Base-by-base conservation (phyloP, 225 moss, liverwort and hornwort species). In the Lunularia cruciata region DNA sequence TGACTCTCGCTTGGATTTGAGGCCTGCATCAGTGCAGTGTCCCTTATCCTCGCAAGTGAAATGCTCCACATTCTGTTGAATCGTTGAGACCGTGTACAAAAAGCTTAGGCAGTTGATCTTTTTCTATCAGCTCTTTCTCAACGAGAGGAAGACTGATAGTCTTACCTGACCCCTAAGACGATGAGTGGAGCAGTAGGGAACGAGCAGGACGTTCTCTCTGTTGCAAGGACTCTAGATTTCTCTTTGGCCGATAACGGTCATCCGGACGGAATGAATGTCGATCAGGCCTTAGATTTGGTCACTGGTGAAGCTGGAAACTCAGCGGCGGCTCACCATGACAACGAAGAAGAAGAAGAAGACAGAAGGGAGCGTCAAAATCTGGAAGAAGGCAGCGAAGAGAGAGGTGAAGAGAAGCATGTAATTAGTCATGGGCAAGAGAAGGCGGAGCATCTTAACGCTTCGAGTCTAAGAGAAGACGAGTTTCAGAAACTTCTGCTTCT, bases 401-500 rank as follows among this genome's bases (percentile, higher is more conserved):
- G 58, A 40, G 82, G 82, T 40, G 82, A 82, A n/a, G 82, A 82
- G 71, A 82, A 82, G 63, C 82, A 82, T 63, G 82, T 82, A 40
- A 82, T 82, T 57, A 82, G 77, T 71, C 77, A 82, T 59, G 65
- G 73, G 30, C 67, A 49, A 34, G 67, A 82, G 68, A 74, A 75
- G 14, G 74, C 54, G 71, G 74, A 81, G 76, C 72, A 69, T 65
- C 70, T 60, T 37, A 82, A 71, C 6, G 58, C 54, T 32, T 77
- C 71, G 42, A 82, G 71, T 60, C 54, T 75, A 18, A 71, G 79
- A 62, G 71, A 71, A 13, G 75, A 79, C 71, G 77, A 82, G 53
- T 82, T 82, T 72, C 76, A 84, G 71, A 83, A 77, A 45, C 86
- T 89, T 20, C 76, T 92, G 23, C 84, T 83, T 51, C 83, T 89